Evolutionary conservation across 2,329 filamentous ascomycete genomes (phyloP), one percentile per base, ranked within the genome.

Genomic region (Calonectria henricotiae): DNA sequence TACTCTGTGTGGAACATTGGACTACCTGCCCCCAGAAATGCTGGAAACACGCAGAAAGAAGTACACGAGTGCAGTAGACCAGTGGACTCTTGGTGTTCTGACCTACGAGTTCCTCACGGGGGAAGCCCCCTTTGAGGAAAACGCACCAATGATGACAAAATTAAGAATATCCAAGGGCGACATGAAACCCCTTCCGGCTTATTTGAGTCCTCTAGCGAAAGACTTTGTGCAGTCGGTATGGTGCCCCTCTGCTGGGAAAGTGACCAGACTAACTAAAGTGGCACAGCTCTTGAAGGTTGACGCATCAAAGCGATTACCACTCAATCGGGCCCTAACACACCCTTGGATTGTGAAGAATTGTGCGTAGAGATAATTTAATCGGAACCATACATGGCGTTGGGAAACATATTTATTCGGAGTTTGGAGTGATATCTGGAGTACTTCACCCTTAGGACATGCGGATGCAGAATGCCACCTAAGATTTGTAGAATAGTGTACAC

Each of bases 21-120:
- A 79, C 67, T 79, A 79, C 58, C 60, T 80, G 23, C 77, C 77
- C 12, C 78, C 78, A 2, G 78, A 79, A 65, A 79, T 79, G 77
- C 32, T 77, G 8, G 49, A 23, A 23, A 20, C 60, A 6, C 35
- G 41, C 3, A 47, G 43, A 3, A 41, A 17, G 6, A 37, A 32
- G 13, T 77, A 78, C 43, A 58, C 65, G 17, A 58, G 73, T 17
- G 67, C 62, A 7, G 71, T 78, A 5, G 77, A 77, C 44, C 65
- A 70, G 30, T 78, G 76, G 76, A 62, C 74, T 11, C 62, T 78
- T 12, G 77, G 77, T 3, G 77, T 78, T 11, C 55, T 78, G 69
- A 73, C 69, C 15, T 78, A 78, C 20, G 77, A 78, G 51, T 77
- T 78, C 27, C 30, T 78, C 12, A 67, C 65, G 2, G 75, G 75